Evolutionary conservation across 106 monocot genomes (phyloP).

Genomic region (Allium cepa): DNA sequence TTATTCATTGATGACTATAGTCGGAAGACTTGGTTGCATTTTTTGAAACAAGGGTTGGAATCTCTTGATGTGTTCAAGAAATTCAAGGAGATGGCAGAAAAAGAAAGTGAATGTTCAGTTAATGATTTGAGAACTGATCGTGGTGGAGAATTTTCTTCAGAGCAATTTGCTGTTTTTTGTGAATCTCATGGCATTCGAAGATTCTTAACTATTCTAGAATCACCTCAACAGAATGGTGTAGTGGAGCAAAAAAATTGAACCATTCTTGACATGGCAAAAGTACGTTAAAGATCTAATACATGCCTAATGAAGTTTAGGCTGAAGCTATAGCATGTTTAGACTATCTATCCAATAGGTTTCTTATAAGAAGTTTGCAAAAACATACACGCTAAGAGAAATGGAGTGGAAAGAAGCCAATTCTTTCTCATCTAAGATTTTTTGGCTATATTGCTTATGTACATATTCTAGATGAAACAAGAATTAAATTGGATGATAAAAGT

Average conservation of each 20-base stretch:
- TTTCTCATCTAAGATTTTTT: too few species aligned
- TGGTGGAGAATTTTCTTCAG: background rate
- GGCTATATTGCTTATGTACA: too few species aligned
- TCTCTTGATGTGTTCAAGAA: background rate
- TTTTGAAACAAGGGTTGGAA: background rate
- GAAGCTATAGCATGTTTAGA: too few species aligned
- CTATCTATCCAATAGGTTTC: too few species aligned
- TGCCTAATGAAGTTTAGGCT: background rate
- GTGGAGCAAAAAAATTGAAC: background rate
- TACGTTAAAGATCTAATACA: background rate
- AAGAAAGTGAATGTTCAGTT: background rate
- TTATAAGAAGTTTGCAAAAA: too few species aligned
- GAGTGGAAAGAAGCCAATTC: too few species aligned
- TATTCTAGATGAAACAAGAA: too few species aligned
- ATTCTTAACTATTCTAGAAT: background rate
- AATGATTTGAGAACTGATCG: conserved; percentile 1
- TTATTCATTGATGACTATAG: conserved; percentile 15
- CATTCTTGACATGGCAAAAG: background rate
- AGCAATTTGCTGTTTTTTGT: background rate
- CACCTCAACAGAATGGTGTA: background rate
- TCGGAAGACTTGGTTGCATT: background rate
- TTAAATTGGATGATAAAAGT: too few species aligned
- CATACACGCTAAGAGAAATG: too few species aligned
- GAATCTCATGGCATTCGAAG: background rate
- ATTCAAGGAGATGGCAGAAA: background rate